These are phyloP conservation scores for Phytophthora capsici DNA, from an alignment of 352 stramenopile genomes.

Conservation along the genomic window DNA sequence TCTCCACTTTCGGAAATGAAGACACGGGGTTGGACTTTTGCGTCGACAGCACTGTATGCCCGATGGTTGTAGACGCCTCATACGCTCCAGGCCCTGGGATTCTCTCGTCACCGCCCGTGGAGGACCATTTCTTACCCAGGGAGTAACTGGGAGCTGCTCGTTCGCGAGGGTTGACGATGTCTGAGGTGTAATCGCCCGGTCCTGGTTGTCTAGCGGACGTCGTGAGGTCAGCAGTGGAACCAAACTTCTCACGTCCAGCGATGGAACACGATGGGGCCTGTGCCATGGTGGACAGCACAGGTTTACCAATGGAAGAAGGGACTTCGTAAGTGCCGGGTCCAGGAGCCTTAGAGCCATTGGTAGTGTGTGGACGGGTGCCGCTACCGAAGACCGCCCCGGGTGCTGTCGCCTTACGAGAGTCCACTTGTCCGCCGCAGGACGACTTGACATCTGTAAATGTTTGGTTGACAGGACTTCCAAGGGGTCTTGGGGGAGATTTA, in stretches of 20 bases:
- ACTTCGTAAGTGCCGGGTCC: conserved; percentile 74
- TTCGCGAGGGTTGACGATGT: conserved; percentile 76
- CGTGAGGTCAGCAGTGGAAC: conserved; percentile 66
- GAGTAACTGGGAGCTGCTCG: conserved; percentile 69
- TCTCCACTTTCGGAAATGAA: conserved; percentile 73
- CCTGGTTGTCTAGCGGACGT: conserved; percentile 52
- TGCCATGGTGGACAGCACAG: too few species aligned
- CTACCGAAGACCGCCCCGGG: conserved; percentile 72
- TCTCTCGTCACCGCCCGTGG: conserved; percentile 50
- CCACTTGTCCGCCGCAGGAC: conserved; percentile 70
- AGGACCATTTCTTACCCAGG: conserved; percentile 80
- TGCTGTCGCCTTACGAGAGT: conserved; percentile 77
- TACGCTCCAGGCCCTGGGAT: conserved; percentile 67
- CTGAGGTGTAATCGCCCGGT: conserved; percentile 68
- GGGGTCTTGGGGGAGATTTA: too few species aligned
- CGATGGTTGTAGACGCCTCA: conserved; percentile 62
- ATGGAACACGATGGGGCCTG: conserved; percentile 76
- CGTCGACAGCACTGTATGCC: conserved; percentile 70
- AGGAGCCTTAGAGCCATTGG: conserved; percentile 60
- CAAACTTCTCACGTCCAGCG: conserved; percentile 83
- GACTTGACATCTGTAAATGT: conserved; percentile 63
- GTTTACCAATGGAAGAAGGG: conserved; percentile 73
- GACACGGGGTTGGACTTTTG: conserved; percentile 66
- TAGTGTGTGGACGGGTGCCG: conserved; percentile 58
- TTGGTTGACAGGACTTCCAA: too few species aligned